These are phyloP conservation scores for Trichoderma guizhouense DNA, from an alignment of 2,329 filamentous ascomycete genomes.

Conservation along the genomic window DNA sequence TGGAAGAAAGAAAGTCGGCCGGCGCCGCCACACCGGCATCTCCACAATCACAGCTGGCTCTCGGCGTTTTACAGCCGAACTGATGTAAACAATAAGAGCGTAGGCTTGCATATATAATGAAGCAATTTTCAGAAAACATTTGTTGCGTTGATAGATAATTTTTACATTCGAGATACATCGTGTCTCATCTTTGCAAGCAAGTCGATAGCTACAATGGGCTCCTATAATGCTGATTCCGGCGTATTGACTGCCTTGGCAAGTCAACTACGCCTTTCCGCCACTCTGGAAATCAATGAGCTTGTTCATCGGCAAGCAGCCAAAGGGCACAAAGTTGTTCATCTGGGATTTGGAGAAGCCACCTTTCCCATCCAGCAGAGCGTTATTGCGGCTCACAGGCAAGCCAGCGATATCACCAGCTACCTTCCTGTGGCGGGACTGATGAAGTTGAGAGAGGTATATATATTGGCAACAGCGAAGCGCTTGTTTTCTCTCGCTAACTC, in stretches of 20 bases:
- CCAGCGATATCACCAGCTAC: neutral
- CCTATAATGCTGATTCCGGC: neutral
- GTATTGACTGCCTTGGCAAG: neutral
- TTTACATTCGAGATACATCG: neutral
- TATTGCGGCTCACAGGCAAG: neutral
- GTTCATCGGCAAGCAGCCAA: neutral
- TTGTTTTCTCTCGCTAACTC: neutral
- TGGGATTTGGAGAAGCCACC: neutral
- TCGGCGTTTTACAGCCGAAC: neutral
- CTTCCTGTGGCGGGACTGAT: neutral
- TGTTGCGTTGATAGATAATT: neutral
- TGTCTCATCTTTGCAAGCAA: neutral
- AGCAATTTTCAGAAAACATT: neutral
- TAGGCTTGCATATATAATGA: neutral
- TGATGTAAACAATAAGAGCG: neutral
- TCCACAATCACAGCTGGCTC: neutral
- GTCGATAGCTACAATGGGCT: neutral
- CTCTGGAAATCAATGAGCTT: neutral
- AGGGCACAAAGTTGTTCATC: neutral
- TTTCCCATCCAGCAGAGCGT: neutral
- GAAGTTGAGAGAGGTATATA: neutral
- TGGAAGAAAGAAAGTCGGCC: neutral
- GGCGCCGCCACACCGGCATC: neutral
- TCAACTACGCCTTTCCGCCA: neutral
- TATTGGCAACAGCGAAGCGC: neutral